These are phyloP conservation scores for Kwoniella newhampshirensis DNA, from an alignment of 768 basidiomycete species.

Conservation along the genomic window DNA sequence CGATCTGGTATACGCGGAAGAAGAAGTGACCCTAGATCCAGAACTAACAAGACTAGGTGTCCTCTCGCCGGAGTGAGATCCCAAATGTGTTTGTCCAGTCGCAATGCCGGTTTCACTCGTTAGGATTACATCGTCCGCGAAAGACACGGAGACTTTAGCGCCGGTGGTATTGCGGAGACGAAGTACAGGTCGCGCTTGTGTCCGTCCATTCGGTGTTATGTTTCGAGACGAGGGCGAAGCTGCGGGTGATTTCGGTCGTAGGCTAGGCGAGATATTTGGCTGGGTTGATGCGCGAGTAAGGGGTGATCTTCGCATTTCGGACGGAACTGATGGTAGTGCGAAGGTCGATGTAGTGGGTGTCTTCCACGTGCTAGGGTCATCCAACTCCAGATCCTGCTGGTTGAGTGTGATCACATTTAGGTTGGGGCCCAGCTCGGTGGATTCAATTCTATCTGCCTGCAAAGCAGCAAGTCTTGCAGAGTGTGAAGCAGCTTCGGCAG, in stretches of 20 bases:
- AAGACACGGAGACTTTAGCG: constrained; percentile 14
- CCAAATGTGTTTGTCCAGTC: background rate
- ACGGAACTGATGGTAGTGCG: constrained; percentile 10
- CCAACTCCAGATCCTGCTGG: background rate
- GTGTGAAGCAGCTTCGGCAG: too few relatives aligned
- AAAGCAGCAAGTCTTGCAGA: too few relatives aligned
- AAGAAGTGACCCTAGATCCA: constrained; percentile 33
- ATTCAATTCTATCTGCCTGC: too few relatives aligned
- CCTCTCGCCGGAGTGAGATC: constrained; percentile 26
- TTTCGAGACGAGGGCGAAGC: constrained; percentile 22
- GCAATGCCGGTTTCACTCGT: constrained; percentile 9
- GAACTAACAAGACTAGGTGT: constrained; percentile 40
- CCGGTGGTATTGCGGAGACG: constrained; percentile 11
- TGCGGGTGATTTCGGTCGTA: constrained; percentile 29
- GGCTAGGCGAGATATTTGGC: constrained; percentile 19
- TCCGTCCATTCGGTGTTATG: constrained; percentile 13
- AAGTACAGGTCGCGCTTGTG: constrained; percentile 14
- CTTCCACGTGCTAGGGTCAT: constrained; percentile 12
- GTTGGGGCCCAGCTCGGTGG: constrained; percentile 25
- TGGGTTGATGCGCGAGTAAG: constrained; percentile 22
- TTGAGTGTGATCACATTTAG: constrained; percentile 9
- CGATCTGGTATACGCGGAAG: constrained; percentile 30
- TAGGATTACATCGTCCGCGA: constrained; percentile 1
- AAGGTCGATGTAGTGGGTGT: constrained; percentile 26
- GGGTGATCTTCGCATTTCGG: constrained; percentile 7